A percentile compares a stretch with the other conserved stretches of the same genome.
Evolutionary conservation across 2,329 filamentous ascomycete genomes (phyloP).

Genomic region (Sporothrix globosa): DNA sequence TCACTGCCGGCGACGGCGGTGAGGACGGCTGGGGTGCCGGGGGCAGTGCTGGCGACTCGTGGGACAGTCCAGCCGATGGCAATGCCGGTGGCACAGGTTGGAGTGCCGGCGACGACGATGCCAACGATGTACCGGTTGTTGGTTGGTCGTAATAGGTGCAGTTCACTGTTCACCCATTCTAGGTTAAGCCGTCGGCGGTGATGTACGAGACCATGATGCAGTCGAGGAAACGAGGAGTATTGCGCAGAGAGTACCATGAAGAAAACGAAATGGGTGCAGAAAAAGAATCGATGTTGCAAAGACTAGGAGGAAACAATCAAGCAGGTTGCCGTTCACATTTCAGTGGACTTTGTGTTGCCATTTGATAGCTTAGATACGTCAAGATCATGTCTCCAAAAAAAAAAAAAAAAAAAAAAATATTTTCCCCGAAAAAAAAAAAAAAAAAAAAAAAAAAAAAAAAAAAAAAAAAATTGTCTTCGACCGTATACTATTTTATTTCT

Average conservation of each 20-base stretch:
- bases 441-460: background rate
- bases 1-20: constrained; percentile 31
- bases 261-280: no score
- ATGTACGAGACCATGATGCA: no score
- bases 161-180: background rate
- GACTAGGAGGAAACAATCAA: background rate
- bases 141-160: background rate
- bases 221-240: background rate
- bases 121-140: background rate
- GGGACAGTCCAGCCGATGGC: constrained; percentile 24
- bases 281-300: background rate
- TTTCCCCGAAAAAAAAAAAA: background rate
- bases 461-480: background rate
- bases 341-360: background rate
- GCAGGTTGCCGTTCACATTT: background rate
- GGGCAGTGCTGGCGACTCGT: constrained; percentile 26
- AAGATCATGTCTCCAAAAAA: background rate
- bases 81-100: background rate
- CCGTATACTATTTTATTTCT: no score
- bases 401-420: background rate
- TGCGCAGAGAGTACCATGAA: background rate
- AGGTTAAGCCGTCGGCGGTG: background rate
- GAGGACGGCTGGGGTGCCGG: constrained; percentile 40
- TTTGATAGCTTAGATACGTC: constrained; percentile 18
- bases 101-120: background rate